These are phyloP conservation scores for Phanerochaete carnosa DNA, from an alignment of 768 basidiomycete species.

Conservation along the genomic window DNA sequence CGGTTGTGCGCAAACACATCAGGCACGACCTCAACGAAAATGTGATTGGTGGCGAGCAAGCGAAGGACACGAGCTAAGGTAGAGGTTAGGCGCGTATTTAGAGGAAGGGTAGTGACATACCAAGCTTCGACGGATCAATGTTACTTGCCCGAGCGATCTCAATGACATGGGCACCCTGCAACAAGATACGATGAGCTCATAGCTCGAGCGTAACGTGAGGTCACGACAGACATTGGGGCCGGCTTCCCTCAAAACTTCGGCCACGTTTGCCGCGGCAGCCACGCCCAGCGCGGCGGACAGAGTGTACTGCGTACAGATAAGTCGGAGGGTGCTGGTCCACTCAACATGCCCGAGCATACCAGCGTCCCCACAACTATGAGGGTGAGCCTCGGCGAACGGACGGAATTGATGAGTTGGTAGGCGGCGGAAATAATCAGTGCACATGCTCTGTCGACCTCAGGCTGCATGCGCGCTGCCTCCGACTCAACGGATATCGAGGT, in stretches of 20 bases:
- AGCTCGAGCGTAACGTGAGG: not conserved
- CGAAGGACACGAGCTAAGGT: conserved; percentile 27
- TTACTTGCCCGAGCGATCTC: conserved; percentile 23
- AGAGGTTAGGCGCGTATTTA: not conserved
- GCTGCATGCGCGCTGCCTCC: conserved; percentile 6
- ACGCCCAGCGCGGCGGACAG: not conserved
- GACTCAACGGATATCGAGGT: not conserved
- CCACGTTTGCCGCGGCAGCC: not conserved
- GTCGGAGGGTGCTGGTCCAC: not conserved
- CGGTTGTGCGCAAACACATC: conserved; percentile 29
- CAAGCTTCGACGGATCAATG: conserved; percentile 2
- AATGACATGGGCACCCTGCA: conserved; percentile 26
- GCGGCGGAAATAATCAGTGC: conserved; percentile 31
- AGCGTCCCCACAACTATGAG: conserved; percentile 4
- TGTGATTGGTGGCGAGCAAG: conserved; percentile 25
- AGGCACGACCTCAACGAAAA: conserved; percentile 29
- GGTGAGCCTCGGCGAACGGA: conserved; percentile 25
- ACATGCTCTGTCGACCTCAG: too few species aligned
- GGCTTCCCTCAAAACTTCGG: conserved; percentile 3
- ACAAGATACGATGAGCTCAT: not conserved
- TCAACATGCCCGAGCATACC: not conserved
- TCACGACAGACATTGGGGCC: not conserved
- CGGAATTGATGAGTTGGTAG: conserved; percentile 28
- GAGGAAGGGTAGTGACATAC: too few species aligned
- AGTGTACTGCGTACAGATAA: not conserved